Base-by-base conservation (phyloP, 2,329 filamentous ascomycete genomes). In the Thielaviopsis punctulata region DNA sequence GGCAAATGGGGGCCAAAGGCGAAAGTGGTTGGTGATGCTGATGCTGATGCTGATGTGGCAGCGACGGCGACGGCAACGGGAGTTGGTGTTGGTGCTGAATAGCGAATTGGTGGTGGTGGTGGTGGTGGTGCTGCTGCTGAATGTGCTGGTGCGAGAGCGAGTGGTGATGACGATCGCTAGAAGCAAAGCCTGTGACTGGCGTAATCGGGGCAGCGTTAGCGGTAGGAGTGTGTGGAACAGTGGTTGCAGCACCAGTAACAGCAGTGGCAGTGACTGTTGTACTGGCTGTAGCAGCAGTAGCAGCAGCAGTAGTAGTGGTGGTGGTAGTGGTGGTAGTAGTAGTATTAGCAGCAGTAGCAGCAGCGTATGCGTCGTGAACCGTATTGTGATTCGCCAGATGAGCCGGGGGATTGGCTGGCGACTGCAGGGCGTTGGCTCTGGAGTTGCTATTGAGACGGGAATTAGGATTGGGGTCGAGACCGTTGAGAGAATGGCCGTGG, bases 101-200 rank as follows among this genome's bases (percentile, higher is more conserved):
- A 36, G 30, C n/a, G 30, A 36, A 15, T 3, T 36, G 30, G 30
- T 52, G 59, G 64, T 62, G 57, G 62, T 62, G 58, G 69, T 64
- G 57, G 66, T 63, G 55, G 65, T 60, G 56, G 64, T 65, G 60
- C 61, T 60, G 59, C 70, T 74, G 61, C 67, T 66, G 70, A 62
- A 78, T 80, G 69, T 79, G 79, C 61, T 73, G 73, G 56, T 75
- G 73, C 64, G 77, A 75, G 62, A n/a, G n/a, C n/a, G n/a, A n/a
- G n/a, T 49, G 45, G 4, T 47, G 50, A n/a, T 52, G 52, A 45
- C 49, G 44, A 36, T 47, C 48, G 24, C 36, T 47, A 36, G 30
- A n/a, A 15, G n/a, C 30, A 36, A 36, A 15, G 30, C 30, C 30
- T 36, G 30, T 36, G n/a, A 36, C 30, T 36, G 30, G 13, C 30